These are phyloP conservation scores for Singerocomus inundabilis DNA, from an alignment of 1,284 basidiomycete species.

Conservation along the genomic window DNA sequence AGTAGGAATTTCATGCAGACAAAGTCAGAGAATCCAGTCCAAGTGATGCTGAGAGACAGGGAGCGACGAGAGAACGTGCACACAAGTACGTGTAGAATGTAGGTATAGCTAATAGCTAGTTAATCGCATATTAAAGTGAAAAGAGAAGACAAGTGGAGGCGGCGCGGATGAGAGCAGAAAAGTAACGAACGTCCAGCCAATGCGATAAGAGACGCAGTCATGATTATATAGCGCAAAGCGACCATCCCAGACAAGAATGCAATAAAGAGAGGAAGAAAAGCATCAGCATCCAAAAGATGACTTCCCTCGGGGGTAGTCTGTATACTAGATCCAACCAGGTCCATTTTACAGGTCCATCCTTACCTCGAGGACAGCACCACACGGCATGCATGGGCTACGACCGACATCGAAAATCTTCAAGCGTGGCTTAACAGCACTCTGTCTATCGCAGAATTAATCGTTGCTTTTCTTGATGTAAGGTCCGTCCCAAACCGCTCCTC, in stretches of 20 bases:
- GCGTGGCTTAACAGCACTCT: constrained; percentile 45
- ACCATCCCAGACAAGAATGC: constrained; percentile 4
- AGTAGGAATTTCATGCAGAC: not conserved
- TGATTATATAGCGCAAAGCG: not conserved
- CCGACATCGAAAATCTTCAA: constrained; percentile 5
- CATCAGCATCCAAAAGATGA: constrained; percentile 16
- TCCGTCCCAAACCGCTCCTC: constrained; percentile 79
- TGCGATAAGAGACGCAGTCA: not conserved
- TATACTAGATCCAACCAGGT: constrained; percentile 24
- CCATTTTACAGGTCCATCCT: constrained; percentile 16
- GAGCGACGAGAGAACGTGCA: not conserved
- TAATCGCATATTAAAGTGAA: not conserved
- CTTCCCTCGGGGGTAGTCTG: constrained; percentile 14
- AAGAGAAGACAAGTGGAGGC: not conserved
- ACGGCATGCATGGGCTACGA: not conserved
- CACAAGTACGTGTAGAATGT: not conserved
- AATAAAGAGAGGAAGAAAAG: not conserved
- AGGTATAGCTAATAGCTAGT: not conserved
- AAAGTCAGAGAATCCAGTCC: constrained; percentile 9
- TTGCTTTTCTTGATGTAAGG: constrained; percentile 60
- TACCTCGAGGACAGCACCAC: not conserved
- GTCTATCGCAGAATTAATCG: constrained; percentile 73
- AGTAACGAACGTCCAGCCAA: constrained; percentile 9
- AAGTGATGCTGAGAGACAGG: constrained; percentile 8
- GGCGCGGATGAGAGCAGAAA: not conserved